Evolutionary conservation across 192 early-diverging fungal genomes (phyloP).

Genomic region (Podochytrium sp.): DNA sequence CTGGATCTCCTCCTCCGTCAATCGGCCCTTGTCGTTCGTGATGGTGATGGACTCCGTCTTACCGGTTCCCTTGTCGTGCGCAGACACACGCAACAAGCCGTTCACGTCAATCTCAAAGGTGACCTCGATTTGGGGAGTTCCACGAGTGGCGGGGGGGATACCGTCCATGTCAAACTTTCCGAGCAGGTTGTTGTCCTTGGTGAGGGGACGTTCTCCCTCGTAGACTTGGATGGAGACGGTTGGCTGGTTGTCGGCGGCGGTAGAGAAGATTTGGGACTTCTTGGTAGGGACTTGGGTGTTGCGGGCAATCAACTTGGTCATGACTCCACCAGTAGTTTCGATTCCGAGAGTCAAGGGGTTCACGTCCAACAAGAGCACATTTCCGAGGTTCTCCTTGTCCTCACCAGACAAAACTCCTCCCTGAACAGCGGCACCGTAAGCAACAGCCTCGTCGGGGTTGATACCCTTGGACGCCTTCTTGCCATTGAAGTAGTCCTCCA

Average conservation of each 20-base stretch:
- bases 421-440: constrained; percentile 97
- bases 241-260: constrained; percentile 96
- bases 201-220: constrained; percentile 95
- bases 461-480: constrained; percentile 97
- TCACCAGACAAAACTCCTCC: constrained; percentile 78
- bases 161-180: constrained; percentile 96
- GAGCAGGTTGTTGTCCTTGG: constrained; percentile 98
- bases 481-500: constrained; percentile 94
- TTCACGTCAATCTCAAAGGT: constrained; percentile 95
- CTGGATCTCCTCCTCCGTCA: constrained; percentile 93
- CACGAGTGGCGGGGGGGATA: constrained; percentile 93
- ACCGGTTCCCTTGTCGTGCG: constrained; percentile 94
- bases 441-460: constrained; percentile 99
- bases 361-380: constrained; percentile 87
- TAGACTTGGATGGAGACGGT: constrained; percentile 95
- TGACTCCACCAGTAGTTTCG: constrained; percentile 96
- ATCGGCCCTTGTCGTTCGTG: constrained; percentile 95
- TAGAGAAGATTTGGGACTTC: constrained; percentile 98
- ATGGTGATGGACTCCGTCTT: constrained; percentile 96
- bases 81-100: constrained; percentile 92
- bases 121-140: constrained; percentile 97
- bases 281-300: constrained; percentile 95
- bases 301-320: constrained; percentile 93
- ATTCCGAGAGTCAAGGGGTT: constrained; percentile 97
- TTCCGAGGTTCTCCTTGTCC: constrained; percentile 50